Conservation (phyloP, 2,329 filamentous ascomycete genomes). For the Cladophialophora bantiana region DNA sequence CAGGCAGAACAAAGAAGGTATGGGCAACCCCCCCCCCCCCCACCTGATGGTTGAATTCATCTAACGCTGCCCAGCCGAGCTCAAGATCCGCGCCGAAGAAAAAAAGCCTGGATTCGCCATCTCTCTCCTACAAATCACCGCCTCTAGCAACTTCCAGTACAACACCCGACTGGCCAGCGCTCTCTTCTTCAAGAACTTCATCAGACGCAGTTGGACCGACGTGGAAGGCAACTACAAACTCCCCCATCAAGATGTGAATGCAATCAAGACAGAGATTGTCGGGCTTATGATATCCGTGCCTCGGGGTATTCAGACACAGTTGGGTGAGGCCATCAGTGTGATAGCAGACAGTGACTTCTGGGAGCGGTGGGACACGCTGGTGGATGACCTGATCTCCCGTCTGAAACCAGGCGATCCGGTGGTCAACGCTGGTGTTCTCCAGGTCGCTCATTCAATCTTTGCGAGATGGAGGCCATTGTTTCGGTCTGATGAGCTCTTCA, state of each 20-base stretch:
- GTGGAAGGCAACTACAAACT: conserved; percentile 95
- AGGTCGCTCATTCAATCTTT: conserved; percentile 98
- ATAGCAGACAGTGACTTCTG: conserved; percentile 99
- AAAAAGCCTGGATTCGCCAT: conserved; percentile 87
- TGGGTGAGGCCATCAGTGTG: conserved; percentile 94
- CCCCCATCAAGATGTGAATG: conserved; percentile 77
- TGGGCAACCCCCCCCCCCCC: conserved; percentile 22
- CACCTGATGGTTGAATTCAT: not conserved
- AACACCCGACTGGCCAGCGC: conserved; percentile 87
- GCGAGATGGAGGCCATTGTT: conserved; percentile 94
- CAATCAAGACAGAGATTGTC: conserved; percentile 94
- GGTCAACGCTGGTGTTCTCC: conserved; percentile 90
- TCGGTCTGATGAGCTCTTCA: conserved; percentile 88
- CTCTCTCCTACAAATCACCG: conserved; percentile 86
- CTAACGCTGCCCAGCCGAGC: conserved; percentile 69
- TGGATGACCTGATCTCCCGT: conserved; percentile 87
- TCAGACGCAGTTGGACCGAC: conserved; percentile 92
- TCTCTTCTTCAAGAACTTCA: conserved; percentile 98
- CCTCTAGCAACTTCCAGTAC: conserved; percentile 71
- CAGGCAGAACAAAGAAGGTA: conserved; percentile 87
- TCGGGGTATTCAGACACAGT: conserved; percentile 83
- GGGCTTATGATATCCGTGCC: conserved; percentile 96
- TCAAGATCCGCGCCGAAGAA: conserved; percentile 78
- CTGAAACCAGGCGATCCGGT: conserved; percentile 81
- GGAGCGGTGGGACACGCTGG: conserved; percentile 93